Evolutionary conservation across 108 stramenopile species (phyloP).

Genomic region (Bacterosira constricta): DNA sequence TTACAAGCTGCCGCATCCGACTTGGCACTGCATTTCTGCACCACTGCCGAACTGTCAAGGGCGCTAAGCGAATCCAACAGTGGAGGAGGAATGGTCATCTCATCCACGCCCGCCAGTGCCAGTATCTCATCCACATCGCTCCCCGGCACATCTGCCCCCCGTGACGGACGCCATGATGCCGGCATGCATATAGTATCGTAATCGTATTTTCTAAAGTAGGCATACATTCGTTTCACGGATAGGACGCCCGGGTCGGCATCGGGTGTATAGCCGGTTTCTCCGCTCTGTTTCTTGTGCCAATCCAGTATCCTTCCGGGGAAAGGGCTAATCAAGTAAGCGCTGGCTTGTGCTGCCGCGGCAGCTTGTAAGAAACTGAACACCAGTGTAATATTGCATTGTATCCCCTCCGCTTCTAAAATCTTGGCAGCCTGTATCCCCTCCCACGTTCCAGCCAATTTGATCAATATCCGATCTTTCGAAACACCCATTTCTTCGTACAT

Average conservation of each 20-base stretch:
- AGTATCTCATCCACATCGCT: conserved; percentile 81
- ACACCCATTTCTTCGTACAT: conserved; percentile 93
- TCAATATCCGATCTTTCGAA: conserved; percentile 80
- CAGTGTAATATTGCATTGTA: conserved; percentile 95
- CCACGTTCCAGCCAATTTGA: conserved; percentile 99
- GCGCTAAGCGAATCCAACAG: conserved; percentile 61
- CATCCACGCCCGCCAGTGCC: conserved; percentile 84
- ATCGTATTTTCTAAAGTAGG: conserved; percentile 84
- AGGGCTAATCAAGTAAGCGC: conserved; percentile 94
- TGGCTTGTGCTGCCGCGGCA: conserved; percentile 94
- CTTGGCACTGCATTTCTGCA: conserved; percentile 43
- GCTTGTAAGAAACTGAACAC: conserved; percentile 96
- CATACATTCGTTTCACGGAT: conserved; percentile 86
- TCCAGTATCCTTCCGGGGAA: conserved; percentile 98
- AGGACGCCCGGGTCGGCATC: conserved; percentile 93
- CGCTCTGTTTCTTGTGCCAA: conserved; percentile 88
- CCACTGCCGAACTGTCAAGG: conserved; percentile 37
- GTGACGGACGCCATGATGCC: conserved; percentile 91
- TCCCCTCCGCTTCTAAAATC: conserved; percentile 91
- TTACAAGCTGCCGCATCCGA: conserved; percentile 57
- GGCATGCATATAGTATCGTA: conserved; percentile 98
- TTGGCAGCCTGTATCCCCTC: conserved; percentile 96
- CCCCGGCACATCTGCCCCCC: conserved; percentile 66
- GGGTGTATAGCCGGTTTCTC: conserved; percentile 55
- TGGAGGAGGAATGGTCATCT: conserved; percentile 86